Evolutionary conservation across 148 eudicot species (phyloP).

Genomic region (Rheum nobile): DNA sequence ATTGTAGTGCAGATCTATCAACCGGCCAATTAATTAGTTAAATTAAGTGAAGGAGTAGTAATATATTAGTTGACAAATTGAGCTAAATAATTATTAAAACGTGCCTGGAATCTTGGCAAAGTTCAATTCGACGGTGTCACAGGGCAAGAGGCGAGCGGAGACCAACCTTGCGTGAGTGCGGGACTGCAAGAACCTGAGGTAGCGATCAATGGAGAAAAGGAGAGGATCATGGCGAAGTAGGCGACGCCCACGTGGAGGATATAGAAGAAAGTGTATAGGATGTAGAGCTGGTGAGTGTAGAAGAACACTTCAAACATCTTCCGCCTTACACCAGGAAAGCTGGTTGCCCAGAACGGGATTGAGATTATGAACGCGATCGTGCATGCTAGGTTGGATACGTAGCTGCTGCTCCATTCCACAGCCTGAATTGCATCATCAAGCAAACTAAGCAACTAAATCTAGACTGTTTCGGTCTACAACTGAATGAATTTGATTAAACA

Average conservation of each 20-base stretch:
- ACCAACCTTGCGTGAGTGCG: constrained; percentile 23
- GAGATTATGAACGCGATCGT: constrained; percentile 25
- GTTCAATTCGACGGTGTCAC: constrained; percentile 37
- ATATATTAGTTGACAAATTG: too few relatives aligned
- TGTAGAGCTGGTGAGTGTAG: constrained; percentile 49
- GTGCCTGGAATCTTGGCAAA: constrained; percentile 47
- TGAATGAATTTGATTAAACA: too few relatives aligned
- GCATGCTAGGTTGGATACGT: constrained; percentile 38
- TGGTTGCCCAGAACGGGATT: constrained; percentile 41
- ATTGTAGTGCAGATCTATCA: constrained; percentile 38
- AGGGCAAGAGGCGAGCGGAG: constrained; percentile 42
- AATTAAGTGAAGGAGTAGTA: too few relatives aligned
- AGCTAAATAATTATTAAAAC: too few relatives aligned
- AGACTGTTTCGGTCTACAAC: too few relatives aligned
- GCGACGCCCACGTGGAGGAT: constrained; percentile 37
- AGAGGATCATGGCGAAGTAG: constrained; percentile 36
- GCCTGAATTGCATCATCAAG: constrained; percentile 10
- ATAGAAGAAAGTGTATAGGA: constrained; percentile 39
- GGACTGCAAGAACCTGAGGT: constrained; percentile 46
- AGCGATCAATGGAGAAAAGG: constrained; percentile 49
- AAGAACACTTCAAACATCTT: constrained; percentile 49
- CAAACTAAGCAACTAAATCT: too few relatives aligned
- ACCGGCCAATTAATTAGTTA: too few relatives aligned
- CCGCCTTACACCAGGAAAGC: constrained; percentile 34
- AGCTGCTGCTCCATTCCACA: constrained; percentile 25